Base-by-base conservation (phyloP, 495 filamentous ascomycete genomes). In the Recurvomyces mirabilis region DNA sequence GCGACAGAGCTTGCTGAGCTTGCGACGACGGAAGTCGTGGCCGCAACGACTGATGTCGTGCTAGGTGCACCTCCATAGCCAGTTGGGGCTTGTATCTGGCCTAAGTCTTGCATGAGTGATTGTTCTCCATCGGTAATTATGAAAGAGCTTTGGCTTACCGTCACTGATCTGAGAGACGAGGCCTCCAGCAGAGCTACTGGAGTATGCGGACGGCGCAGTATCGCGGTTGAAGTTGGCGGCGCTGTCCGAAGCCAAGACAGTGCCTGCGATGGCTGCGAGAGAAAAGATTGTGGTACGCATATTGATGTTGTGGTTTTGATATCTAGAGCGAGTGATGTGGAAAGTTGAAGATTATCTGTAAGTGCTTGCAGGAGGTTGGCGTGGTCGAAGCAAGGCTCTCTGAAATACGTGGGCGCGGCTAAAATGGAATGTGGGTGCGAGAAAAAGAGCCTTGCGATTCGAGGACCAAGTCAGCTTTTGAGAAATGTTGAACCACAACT, bases 231-330 rank as follows among this genome's bases (percentile, higher is more conserved):
- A 44, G 41, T 44, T 36, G 41, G 41, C 17, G 7, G 43, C 31
- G 34, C 32, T 31, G 32, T 25, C 33, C 7, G 10, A 15, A 22
- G 36, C 37, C 18, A 52, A 33, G 17, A 25, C 49, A 24, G 23
- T 35, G 43, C 34, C 44, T 13, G 44, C 50, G 39, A 48, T 9
- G 43, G 44, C 50, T 24, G 30, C 15, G 45, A 48, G n/a, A 19
- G 40, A 3, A 35, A 46, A 14, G 45, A 53, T 21, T 10, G 43
- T 33, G 33, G 50, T 39, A 13, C 43, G 38, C 50, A 53, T 53
- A 46, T 53, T 24, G 31, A 21, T 14, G 39, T 2, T 7, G 24
- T 42, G 25, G 9, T 9, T 28, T 20, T 25, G 23, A 38, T 38
- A 15, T 32, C 4, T 32, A 4, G n/a, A n/a, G 30, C 12, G 30